Base-by-base conservation (phyloP, 441 rosid genomes). In the Lepidium campestre region DNA sequence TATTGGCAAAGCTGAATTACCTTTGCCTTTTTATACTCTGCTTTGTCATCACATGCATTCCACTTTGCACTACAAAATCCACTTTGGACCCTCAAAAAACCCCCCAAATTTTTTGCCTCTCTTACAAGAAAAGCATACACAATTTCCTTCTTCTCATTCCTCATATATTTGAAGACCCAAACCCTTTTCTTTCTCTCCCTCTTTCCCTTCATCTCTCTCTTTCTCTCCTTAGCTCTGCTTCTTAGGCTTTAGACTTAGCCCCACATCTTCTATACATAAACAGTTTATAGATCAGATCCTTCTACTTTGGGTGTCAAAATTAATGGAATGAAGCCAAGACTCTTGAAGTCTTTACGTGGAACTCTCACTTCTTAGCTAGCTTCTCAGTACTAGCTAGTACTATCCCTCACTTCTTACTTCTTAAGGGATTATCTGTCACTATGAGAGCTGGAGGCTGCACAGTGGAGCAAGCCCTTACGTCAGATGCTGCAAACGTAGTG, bases 21-120 rank as follows among this genome's bases (percentile, higher is more conserved):
- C 88, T 83, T 88, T 81, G 66, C 74, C 74, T 74, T 74, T 74
- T 62, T 66, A 68, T 57, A 62, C 50, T 74, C 50, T 74, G 65
- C 74, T 83, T 84, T 85, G 96, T 85, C 88, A 88, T 79, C 96
- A 88, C 97, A 93, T 87, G 96, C 88, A 81, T 75, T 79, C 88
- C 96, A 86, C 98, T 90, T 90, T 85, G 90, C 89, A 81, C 89
- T 82, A 65, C 91, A 78, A 85, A 78, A 83, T 83, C 89, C 76
- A 83, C 91, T 87, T 86, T 83, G 90, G 85, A 82, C 85, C 85
- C 89, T 72, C 45, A 49, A 57, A 62, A 54, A 34, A 25, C 25
- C 61, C 71, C 65, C 27, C n/a, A 53, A 75, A 68, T 72, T 72
- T 72, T 72, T 85, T 73, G 77, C 88, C 85, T 79, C 83, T 36